phyloP scores from a whole-genome alignment of 2,329 filamentous ascomycete species.

The Emmonsia crescens region DNA sequence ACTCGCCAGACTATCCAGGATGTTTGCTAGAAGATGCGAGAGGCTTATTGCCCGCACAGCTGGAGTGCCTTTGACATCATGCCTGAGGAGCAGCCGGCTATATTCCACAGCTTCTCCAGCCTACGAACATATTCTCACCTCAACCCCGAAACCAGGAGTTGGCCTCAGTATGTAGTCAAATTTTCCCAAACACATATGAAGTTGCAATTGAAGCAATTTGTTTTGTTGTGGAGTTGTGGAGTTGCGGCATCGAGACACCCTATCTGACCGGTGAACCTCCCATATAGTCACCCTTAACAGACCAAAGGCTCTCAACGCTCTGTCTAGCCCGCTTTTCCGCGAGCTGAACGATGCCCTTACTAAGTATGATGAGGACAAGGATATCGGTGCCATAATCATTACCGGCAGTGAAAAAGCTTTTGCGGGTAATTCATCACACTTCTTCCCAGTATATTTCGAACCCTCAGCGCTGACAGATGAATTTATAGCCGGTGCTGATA shows the following conservation, averaged over 20 bases:
- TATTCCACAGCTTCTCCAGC: constrained; percentile 35
- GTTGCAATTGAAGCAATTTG: not conserved
- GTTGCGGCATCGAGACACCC: constrained; percentile 4
- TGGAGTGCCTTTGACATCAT: constrained; percentile 27
- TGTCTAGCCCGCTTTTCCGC: constrained; percentile 78
- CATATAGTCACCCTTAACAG: constrained; percentile 75
- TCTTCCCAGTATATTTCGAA: not conserved
- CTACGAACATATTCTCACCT: constrained; percentile 77
- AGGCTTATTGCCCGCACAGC: constrained; percentile 50
- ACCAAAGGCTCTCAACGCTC: constrained; percentile 88
- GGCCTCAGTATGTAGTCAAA: constrained; percentile 57
- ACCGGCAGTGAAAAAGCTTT: constrained; percentile 87
- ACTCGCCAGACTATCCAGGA: constrained; percentile 30
- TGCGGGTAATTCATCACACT: constrained; percentile 40
- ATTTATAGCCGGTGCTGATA: constrained; percentile 70
- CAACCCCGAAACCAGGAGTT: constrained; percentile 76
- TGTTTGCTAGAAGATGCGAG: constrained; percentile 41
- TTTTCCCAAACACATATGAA: not conserved
- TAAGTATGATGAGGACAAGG: constrained; percentile 57
- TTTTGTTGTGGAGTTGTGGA: constrained; percentile 4
- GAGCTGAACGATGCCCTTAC: constrained; percentile 75
- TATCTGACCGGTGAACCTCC: not conserved
- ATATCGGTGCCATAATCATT: constrained; percentile 66
- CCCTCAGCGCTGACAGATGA: not conserved
- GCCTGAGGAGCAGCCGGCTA: constrained; percentile 23